phyloP scores from a whole-genome alignment of 345 rosid genomes.

The Cardamine resedifolia region DNA sequence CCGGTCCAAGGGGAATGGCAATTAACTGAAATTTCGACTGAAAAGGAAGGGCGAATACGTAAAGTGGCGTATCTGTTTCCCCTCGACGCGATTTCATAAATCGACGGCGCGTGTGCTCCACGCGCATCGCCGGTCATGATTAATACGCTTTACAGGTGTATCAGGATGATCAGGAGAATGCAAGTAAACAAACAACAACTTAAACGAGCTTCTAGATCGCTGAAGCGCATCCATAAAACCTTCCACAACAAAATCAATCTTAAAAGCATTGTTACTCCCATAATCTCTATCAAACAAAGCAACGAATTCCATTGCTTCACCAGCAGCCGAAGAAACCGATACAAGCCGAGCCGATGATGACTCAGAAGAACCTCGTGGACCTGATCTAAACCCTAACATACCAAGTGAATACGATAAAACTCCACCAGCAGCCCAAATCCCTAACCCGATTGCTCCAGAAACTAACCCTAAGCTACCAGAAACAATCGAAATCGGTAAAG shows the following conservation, averaged over 20 bases:
- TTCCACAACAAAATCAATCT: conserved; percentile 74
- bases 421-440: conserved; percentile 96
- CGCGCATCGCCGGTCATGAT: too few relatives aligned
- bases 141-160: conserved; percentile 40
- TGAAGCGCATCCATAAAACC: conserved; percentile 97
- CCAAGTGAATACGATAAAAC: conserved; percentile 82
- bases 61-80: neutral
- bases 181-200: conserved; percentile 84
- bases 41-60: neutral
- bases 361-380: conserved; percentile 42
- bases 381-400: conserved; percentile 67
- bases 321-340: conserved; percentile 60
- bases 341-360: conserved; percentile 58
- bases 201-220: conserved; percentile 69
- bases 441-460: conserved; percentile 89
- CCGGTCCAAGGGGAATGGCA: neutral
- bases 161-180: conserved; percentile 98
- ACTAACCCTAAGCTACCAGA: conserved; percentile 86
- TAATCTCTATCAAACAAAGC: conserved; percentile 78
- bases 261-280: conserved; percentile 36
- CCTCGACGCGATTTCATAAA: neutral
- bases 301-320: conserved; percentile 78
- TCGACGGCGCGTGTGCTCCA: neutral
- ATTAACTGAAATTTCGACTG: neutral
- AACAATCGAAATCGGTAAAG: conserved; percentile 76